phyloP scores from a whole-genome alignment of 1,284 basidiomycete genomes.

The Coniferiporia sulphurascens region DNA sequence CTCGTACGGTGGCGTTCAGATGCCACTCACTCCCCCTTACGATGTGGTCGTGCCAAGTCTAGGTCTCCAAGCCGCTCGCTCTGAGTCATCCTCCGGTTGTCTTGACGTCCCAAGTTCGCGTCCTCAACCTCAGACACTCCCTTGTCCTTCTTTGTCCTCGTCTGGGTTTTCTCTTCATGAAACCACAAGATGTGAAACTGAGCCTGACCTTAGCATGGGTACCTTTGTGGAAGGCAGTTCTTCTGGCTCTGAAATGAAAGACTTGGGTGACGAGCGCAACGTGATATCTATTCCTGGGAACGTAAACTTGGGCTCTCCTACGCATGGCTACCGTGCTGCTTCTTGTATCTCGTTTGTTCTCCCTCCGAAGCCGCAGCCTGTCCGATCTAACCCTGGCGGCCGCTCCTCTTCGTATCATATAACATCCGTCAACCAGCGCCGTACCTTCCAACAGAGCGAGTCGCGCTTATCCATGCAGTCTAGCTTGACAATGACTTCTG shows the following conservation, averaged over 20 bases:
- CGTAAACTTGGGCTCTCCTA: background rate
- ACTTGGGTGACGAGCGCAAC: conserved; percentile 42
- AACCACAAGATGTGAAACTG: conserved; percentile 20
- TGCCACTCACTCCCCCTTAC: conserved; percentile 38
- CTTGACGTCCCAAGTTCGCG: conserved; percentile 37
- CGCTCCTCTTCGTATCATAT: conserved; percentile 16
- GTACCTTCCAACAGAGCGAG: conserved; percentile 22
- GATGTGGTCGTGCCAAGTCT: conserved; percentile 29
- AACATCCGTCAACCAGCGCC: conserved; percentile 16
- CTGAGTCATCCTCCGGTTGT: conserved; percentile 31
- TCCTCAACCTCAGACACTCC: conserved; percentile 27
- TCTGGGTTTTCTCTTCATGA: conserved; percentile 4
- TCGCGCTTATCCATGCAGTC: conserved; percentile 29
- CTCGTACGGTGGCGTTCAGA: conserved; percentile 39
- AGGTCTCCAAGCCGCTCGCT: conserved; percentile 25
- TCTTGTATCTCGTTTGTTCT: conserved; percentile 12
- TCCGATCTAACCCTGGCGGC: background rate
- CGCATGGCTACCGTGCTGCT: background rate
- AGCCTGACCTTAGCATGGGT: conserved; percentile 55
- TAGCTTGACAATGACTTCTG: conserved; percentile 41
- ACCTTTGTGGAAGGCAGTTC: conserved; percentile 60
- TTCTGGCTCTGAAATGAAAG: conserved; percentile 42
- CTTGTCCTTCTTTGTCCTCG: conserved; percentile 7
- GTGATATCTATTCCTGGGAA: conserved; percentile 23
- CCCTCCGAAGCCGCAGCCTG: conserved; percentile 3